Conservation (phyloP, 75 land plant genomes). For the Pinus tabuliformis region DNA sequence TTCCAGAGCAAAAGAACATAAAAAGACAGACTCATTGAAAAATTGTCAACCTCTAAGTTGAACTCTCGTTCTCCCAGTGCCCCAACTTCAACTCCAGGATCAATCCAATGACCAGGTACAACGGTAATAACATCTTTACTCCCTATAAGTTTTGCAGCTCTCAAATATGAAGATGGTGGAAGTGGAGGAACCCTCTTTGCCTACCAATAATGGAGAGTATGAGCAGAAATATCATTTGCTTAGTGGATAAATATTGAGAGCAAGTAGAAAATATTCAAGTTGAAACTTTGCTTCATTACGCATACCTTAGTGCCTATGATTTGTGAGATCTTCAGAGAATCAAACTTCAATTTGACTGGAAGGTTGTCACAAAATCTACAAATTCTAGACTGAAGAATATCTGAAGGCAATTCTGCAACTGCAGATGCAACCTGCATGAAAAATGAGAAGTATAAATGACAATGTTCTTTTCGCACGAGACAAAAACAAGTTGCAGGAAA, state of each 20-base stretch:
- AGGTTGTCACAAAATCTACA: not conserved
- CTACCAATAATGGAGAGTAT: not conserved
- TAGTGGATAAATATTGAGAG: not conserved
- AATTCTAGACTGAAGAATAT: not conserved
- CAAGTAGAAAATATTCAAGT: not conserved
- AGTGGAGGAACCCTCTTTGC: constrained; percentile 1
- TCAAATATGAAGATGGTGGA: constrained; percentile 24
- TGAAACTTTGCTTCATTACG: not conserved
- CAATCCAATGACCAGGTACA: constrained; percentile 48
- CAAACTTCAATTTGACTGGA: not conserved
- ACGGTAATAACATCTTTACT: constrained; percentile 24
- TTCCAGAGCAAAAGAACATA: not conserved
- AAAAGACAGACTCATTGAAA: not conserved
- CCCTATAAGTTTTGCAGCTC: constrained; percentile 26
- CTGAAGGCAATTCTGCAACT: constrained; percentile 5
- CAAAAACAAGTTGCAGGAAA: not conserved
- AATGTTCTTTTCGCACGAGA: not conserved
- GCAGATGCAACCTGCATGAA: constrained; percentile 7
- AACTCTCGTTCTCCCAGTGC: constrained; percentile 55
- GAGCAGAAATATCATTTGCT: not conserved
- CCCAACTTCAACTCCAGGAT: constrained; percentile 34
- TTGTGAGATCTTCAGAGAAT: constrained; percentile 10
- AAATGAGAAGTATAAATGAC: not conserved
- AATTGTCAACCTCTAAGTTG: constrained; percentile 28
- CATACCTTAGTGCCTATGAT: not conserved